phyloP scores from a whole-genome alignment of 768 basidiomycete genomes.

The Wakefieldia striispora region DNA sequence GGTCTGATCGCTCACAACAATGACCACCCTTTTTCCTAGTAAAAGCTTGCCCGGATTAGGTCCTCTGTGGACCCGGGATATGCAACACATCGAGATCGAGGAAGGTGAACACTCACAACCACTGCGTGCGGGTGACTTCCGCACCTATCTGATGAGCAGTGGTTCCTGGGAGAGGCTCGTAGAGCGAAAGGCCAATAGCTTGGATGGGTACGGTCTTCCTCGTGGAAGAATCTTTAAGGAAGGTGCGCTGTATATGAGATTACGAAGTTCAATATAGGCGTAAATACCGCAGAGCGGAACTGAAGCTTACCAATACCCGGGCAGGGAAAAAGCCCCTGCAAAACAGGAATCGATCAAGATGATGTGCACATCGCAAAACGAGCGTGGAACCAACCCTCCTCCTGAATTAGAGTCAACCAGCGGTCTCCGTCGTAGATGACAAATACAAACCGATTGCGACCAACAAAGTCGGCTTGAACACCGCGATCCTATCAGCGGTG shows the following conservation, averaged over 20 bases:
- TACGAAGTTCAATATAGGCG: not conserved
- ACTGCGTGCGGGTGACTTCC: constrained; percentile 93
- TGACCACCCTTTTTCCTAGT: constrained; percentile 76
- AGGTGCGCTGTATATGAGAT: constrained; percentile 60
- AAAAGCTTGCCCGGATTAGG: constrained; percentile 66
- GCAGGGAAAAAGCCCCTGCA: constrained; percentile 93
- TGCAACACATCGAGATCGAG: not conserved
- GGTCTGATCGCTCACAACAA: constrained; percentile 58
- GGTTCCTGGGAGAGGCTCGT: constrained; percentile 82
- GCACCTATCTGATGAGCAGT: constrained; percentile 71
- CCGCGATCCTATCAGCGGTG: constrained; percentile 63
- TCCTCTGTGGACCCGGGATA: constrained; percentile 41
- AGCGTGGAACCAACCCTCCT: constrained; percentile 65
- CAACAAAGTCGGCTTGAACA: constrained; percentile 85
- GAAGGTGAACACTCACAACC: constrained; percentile 63
- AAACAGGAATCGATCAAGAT: constrained; percentile 11
- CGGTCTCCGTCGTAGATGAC: not conserved
- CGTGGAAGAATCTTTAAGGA: constrained; percentile 66
- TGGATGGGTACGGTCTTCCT: constrained; percentile 88
- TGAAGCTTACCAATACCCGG: constrained; percentile 68
- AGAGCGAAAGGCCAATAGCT: constrained; percentile 94
- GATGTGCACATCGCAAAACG: constrained; percentile 11
- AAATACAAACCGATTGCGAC: constrained; percentile 69
- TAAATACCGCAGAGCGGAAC: not conserved
- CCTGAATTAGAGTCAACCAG: constrained; percentile 40